A percentile compares a stretch with the other conserved stretches of the same genome.
Evolutionary conservation across 768 basidiomycete species (phyloP).

Genomic region (Brasilioporus rufonigricans): DNA sequence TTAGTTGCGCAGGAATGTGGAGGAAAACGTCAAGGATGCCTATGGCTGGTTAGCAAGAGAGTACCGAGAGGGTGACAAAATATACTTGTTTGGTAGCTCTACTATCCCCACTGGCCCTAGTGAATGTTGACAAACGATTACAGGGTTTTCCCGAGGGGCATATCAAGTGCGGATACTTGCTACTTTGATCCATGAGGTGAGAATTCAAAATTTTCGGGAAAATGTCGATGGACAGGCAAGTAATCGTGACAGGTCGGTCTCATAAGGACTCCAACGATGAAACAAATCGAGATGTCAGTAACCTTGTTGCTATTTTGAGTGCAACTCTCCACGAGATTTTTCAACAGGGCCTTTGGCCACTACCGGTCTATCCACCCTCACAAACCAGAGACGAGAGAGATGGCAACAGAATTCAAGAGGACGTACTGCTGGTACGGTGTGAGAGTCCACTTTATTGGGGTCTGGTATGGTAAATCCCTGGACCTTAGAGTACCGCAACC

Average conservation of each 20-base stretch:
- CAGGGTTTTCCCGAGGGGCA: background rate
- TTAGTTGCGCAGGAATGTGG: conserved; percentile 30
- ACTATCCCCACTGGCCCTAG: background rate
- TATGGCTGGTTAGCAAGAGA: conserved; percentile 32
- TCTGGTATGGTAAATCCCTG: background rate
- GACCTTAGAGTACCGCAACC: background rate
- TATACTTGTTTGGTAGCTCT: background rate
- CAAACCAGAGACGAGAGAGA: background rate
- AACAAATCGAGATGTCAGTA: background rate
- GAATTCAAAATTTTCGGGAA: too few species aligned
- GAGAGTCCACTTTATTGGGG: background rate
- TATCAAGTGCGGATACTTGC: background rate
- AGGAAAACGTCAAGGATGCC: conserved; percentile 30
- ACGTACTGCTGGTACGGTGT: background rate
- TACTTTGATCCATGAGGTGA: background rate
- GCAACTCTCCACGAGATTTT: background rate
- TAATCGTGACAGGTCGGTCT: background rate
- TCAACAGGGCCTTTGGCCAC: background rate
- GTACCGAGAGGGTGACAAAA: conserved; percentile 28
- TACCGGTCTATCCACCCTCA: background rate
- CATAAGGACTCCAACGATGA: background rate
- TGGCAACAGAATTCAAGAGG: background rate
- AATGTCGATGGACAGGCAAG: too few species aligned
- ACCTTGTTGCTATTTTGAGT: background rate
- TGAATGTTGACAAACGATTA: background rate